Conservation (phyloP, 305 asterid genomes). For the Fraxinus greggii region DNA sequence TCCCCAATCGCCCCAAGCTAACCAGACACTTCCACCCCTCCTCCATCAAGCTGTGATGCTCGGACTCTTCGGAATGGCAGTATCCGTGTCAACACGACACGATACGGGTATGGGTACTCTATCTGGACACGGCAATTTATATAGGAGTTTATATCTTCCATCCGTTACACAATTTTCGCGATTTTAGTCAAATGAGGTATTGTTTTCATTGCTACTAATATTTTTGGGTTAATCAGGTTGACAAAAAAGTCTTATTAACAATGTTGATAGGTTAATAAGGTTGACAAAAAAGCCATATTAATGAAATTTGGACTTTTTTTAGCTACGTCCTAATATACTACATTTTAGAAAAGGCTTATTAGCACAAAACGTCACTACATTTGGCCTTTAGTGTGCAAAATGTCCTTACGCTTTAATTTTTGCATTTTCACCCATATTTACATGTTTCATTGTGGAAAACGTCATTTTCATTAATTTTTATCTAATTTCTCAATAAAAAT, state of each 20-base stretch:
- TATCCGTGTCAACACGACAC: not conserved
- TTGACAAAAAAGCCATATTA: not conserved
- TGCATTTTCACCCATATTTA: not conserved
- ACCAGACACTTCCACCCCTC: not conserved
- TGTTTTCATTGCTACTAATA: not conserved
- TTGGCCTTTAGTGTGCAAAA: not conserved
- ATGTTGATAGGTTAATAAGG: not conserved
- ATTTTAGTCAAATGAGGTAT: not conserved
- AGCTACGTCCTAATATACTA: not conserved
- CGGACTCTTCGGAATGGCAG: not conserved
- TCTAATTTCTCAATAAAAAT: not conserved
- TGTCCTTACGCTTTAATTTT: too few relatives aligned
- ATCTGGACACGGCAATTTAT: not conserved
- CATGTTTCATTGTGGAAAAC: too few relatives aligned
- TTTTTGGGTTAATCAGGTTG: not conserved
- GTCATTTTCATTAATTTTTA: not conserved
- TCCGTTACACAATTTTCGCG: not conserved
- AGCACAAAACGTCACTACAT: not conserved
- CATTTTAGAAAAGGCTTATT: not conserved
- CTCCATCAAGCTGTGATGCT: not conserved
- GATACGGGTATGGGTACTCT: not conserved
- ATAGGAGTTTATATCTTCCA: not conserved
- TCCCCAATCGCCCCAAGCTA: not conserved
- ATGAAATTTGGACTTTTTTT: not conserved
- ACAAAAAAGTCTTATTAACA: not conserved